phyloP scores from a whole-genome alignment of 805 yeast genomes.

The Candida gorgasii region DNA sequence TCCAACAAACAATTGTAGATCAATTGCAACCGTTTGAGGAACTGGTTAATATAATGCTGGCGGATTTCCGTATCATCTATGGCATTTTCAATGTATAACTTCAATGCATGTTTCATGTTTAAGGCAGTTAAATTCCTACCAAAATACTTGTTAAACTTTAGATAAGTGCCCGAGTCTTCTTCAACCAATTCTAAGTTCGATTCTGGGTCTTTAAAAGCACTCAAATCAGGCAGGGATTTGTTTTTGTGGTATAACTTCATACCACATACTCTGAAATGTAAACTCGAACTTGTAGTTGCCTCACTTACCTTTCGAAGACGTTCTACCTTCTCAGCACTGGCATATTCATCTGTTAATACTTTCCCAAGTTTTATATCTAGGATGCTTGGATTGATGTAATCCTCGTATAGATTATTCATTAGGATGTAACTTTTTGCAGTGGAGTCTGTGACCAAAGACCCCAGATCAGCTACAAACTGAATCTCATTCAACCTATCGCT shows the following conservation, averaged over 20 bases:
- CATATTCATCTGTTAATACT: constrained; percentile 61
- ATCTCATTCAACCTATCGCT: constrained; percentile 7
- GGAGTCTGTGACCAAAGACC: no score
- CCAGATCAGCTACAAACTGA: constrained; percentile 1
- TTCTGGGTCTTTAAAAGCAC: constrained; percentile 5
- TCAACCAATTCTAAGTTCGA: constrained; percentile 2
- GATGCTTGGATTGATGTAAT: constrained; percentile 66
- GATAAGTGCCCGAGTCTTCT: constrained; percentile 39
- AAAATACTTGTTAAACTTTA: constrained; percentile 61
- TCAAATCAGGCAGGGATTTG: background rate
- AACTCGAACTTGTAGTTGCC: constrained; percentile 77
- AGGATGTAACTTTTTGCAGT: constrained; percentile 50
- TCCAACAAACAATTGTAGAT: constrained; percentile 64
- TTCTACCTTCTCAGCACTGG: constrained; percentile 56
- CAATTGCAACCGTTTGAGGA: constrained; percentile 60
- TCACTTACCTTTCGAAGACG: constrained; percentile 65
- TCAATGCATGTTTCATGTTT: constrained; percentile 48
- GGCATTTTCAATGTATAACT: constrained; percentile 39
- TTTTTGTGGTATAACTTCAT: constrained; percentile 54
- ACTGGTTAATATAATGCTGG: constrained; percentile 28
- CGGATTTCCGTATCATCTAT: constrained; percentile 3
- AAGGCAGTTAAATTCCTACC: constrained; percentile 60
- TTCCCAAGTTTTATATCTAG: constrained; percentile 85
- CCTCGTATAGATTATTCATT: constrained; percentile 65
- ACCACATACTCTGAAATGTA: constrained; percentile 83